Conservation (phyloP, 257 asterid genomes). For the Solanum ahanhuiri region DNA sequence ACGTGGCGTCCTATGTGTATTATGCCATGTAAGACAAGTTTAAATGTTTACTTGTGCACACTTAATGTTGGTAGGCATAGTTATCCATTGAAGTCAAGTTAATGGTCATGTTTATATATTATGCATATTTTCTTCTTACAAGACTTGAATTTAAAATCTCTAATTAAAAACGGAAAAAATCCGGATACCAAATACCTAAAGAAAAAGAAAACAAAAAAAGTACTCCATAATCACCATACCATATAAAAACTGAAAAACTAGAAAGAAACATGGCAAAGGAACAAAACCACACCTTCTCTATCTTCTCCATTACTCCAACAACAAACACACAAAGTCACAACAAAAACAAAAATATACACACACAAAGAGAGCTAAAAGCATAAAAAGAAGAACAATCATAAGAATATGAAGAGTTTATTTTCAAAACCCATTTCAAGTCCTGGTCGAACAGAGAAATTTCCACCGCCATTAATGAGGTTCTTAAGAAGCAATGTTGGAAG, state of each 20-base stretch:
- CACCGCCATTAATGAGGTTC: conserved; percentile 78
- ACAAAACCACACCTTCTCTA: neutral
- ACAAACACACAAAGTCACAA: neutral
- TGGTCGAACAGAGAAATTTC: conserved; percentile 57
- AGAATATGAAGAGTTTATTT: conserved; percentile 34
- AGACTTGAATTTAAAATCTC: too few species aligned
- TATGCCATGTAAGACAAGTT: too few species aligned
- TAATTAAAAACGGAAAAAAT: too few species aligned
- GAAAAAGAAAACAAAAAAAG: neutral
- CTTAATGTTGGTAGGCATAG: too few species aligned
- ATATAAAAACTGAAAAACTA: neutral
- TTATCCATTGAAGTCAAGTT: too few species aligned
- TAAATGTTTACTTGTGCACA: too few species aligned
- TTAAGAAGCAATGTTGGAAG: conserved; percentile 56
- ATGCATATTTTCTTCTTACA: too few species aligned
- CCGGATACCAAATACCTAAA: too few species aligned
- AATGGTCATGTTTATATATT: too few species aligned
- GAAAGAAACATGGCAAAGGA: neutral
- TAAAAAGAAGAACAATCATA: too few species aligned
- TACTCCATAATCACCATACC: neutral
- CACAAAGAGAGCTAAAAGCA: too few species aligned
- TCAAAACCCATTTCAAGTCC: conserved; percentile 74
- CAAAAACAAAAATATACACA: neutral
- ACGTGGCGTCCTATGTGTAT: too few species aligned
- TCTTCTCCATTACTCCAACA: neutral